A percentile compares a stretch with the other conserved stretches of the same genome.
Conservation (phyloP, 2,329 filamentous ascomycete species). For the Verticillium isaacii region DNA sequence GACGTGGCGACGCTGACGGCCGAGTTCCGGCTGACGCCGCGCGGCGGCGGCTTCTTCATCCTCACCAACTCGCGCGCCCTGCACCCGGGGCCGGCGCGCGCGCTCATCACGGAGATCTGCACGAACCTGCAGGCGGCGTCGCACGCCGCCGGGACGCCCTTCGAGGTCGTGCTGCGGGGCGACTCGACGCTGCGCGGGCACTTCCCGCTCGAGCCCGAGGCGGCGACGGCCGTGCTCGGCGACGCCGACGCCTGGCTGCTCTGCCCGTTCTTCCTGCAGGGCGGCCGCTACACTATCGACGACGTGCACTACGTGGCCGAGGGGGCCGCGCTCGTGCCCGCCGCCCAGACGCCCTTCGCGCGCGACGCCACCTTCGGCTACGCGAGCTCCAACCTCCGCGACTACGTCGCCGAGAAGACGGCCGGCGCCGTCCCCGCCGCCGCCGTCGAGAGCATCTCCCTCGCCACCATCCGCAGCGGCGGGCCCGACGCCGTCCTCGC, state of each 20-base stretch:
- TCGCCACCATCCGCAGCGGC: constrained; percentile 41
- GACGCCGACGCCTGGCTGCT: constrained; percentile 46
- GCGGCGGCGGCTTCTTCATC: constrained; percentile 48
- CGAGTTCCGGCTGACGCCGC: constrained; percentile 33
- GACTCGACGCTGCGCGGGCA: constrained; percentile 53
- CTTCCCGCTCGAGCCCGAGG: constrained; percentile 49
- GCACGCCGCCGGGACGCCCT: constrained; percentile 24
- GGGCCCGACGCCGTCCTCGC: constrained; percentile 36
- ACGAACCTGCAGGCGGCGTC: constrained; percentile 40
- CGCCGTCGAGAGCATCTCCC: constrained; percentile 35
- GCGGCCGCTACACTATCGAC: constrained; percentile 49
- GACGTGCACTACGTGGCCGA: constrained; percentile 55
- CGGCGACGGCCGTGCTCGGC: constrained; percentile 42
- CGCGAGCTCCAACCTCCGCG: constrained; percentile 42
- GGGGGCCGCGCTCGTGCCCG: constrained; percentile 33
- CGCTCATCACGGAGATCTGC: constrained; percentile 45
- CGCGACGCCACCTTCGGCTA: constrained; percentile 54
- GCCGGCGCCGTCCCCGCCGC: constrained; percentile 32
- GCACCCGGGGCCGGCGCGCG: constrained; percentile 38
- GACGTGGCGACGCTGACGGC: constrained; percentile 33
- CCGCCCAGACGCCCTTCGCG: constrained; percentile 48
- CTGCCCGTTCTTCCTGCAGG: constrained; percentile 54
- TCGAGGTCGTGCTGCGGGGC: constrained; percentile 51
- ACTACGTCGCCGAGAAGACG: constrained; percentile 50
- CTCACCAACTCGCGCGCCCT: constrained; percentile 54